Evolutionary conservation across 2,329 filamentous ascomycete species (phyloP), one percentile per base, ranked within the genome.

Genomic region (Aaosphaeria pasadenensis): DNA sequence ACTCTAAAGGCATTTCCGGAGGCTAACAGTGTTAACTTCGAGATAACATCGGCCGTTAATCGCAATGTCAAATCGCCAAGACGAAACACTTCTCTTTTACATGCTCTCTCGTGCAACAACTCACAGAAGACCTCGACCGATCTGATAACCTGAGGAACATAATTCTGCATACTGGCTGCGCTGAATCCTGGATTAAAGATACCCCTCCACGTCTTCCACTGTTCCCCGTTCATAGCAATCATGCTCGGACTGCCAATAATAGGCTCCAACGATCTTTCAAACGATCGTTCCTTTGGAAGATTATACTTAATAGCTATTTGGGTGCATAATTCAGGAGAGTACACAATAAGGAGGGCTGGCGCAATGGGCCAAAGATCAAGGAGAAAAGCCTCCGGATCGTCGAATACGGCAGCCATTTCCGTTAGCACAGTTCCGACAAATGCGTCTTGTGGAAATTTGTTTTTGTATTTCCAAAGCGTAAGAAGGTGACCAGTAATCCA

Each of bases 131-230:
- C n/a, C n/a, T n/a, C n/a, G n/a, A n/a, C n/a, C n/a, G n/a, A n/a
- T n/a, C n/a, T n/a, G n/a, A n/a, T n/a, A n/a, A n/a, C n/a, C n/a
- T n/a, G n/a, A n/a, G n/a, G n/a, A n/a, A n/a, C n/a, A 11, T 30
- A 32, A 28, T 33, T 43, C 7, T 31, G 13, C 44, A 55, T 42
- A 38, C 43, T 30, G 3, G 39, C 24, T 5, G 48, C 30, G 35
- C 56, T 56, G 49, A 59, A 59, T 1, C 46, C 56, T 11, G 54
- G 50, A 35, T 54, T 58, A 29, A 57, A 47, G 4, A 55, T 32
- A 11, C 42, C 9, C 29, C 56, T 29, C 56, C 56, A 57, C 4
- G 24, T 28, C 35, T 54, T 57, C 50, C 55, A 51, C 2, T 49
- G 28, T 13, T 41, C 35, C 7, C 35, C 38, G 24, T 48, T 50